These are phyloP conservation scores for Tolypocladium endophyticum DNA, from an alignment of 2,329 filamentous ascomycete genomes.

Conservation along the genomic window DNA sequence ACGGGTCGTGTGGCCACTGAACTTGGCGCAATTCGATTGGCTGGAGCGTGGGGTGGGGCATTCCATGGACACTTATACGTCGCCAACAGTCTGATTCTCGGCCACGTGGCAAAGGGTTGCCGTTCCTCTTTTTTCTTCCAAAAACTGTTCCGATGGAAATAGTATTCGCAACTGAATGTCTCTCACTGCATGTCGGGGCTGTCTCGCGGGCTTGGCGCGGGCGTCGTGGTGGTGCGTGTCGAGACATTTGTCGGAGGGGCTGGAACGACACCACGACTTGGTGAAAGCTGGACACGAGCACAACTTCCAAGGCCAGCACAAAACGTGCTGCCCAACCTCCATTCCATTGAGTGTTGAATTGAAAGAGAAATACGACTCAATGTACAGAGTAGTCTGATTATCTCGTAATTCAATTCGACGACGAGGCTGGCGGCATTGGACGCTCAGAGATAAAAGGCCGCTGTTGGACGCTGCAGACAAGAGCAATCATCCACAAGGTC, in stretches of 20 bases:
- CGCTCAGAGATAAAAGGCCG: neutral
- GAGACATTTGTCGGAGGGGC: neutral
- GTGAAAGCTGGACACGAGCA: neutral
- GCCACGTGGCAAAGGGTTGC: neutral
- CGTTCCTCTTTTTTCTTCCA: neutral
- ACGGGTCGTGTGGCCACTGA: neutral
- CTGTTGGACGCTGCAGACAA: neutral
- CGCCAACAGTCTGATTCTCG: neutral
- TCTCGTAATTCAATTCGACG: neutral
- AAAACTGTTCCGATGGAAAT: too few relatives aligned
- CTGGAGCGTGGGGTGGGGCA: neutral
- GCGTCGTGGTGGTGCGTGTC: neutral
- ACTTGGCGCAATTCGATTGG: constrained; percentile 7
- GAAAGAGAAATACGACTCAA: neutral
- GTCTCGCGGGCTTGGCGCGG: neutral
- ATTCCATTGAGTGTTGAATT: neutral
- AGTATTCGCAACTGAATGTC: neutral
- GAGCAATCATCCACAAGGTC: neutral
- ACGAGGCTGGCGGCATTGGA: neutral
- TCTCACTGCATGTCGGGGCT: too few relatives aligned
- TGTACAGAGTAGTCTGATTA: too few relatives aligned
- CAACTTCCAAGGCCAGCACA: neutral
- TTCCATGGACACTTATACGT: neutral
- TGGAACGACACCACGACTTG: neutral
- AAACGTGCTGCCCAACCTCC: neutral